Evolutionary conservation across 257 asterid species (phyloP).

Genomic region (Dorcoceras hygrometricum): DNA sequence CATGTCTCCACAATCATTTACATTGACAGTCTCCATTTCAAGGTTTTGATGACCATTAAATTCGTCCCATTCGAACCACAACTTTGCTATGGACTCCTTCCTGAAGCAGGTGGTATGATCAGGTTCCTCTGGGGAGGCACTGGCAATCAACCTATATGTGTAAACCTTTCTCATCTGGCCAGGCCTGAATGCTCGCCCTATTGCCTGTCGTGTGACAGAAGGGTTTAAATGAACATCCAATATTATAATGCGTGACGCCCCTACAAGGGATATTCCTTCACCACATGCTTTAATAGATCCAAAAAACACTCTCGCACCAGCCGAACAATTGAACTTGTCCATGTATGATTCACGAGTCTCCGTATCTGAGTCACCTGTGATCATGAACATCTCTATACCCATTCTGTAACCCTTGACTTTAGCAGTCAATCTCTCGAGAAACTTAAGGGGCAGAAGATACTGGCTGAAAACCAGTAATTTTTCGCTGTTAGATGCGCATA

Average conservation of each 20-base stretch:
- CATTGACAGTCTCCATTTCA: conserved; percentile 66
- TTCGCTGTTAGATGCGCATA: conserved; percentile 79
- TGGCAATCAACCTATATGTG: conserved; percentile 66
- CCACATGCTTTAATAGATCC: conserved; percentile 96
- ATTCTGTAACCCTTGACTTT: conserved; percentile 58
- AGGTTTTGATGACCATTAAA: conserved; percentile 48
- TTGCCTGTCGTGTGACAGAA: conserved; percentile 92
- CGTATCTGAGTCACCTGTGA: conserved; percentile 81
- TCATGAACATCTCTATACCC: conserved; percentile 88
- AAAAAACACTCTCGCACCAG: conserved; percentile 88
- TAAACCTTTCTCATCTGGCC: conserved; percentile 88
- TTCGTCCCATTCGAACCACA: conserved; percentile 99
- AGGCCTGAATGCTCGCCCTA: conserved; percentile 99
- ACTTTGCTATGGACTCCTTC: conserved; percentile 84
- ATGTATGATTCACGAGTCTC: conserved; percentile 69
- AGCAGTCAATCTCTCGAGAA: conserved; percentile 71
- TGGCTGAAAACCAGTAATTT: conserved; percentile 89
- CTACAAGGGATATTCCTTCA: conserved; percentile 94
- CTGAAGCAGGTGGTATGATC: conserved; percentile 83
- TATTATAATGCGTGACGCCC: conserved; percentile 85
- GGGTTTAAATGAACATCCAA: conserved; percentile 88
- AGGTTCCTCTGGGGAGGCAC: conserved; percentile 74
- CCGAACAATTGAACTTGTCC: conserved; percentile 68
- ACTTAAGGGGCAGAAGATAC: conserved; percentile 78
- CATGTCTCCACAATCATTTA: conserved; percentile 49